These are phyloP conservation scores for Penicillium cinerascens DNA, from an alignment of 495 filamentous ascomycete species.

Conservation along the genomic window DNA sequence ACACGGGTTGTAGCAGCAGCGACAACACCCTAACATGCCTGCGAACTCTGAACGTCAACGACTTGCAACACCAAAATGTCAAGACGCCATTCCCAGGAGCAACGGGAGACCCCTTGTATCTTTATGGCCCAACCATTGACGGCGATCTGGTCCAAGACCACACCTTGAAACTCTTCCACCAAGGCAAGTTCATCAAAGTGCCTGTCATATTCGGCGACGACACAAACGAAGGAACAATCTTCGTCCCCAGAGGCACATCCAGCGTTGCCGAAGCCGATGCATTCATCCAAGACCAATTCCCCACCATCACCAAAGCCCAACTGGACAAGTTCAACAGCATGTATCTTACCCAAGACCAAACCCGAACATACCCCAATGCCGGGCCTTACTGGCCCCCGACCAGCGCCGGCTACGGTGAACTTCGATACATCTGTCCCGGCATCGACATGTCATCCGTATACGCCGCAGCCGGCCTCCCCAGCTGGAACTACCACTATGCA, in stretches of 20 bases:
- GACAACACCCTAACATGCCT: slow-evolving; percentile 56
- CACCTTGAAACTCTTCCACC: slow-evolving; percentile 55
- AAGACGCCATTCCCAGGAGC: slow-evolving; percentile 53
- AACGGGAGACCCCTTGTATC: slow-evolving; percentile 46
- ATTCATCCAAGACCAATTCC: slow-evolving; percentile 64
- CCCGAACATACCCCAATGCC: slow-evolving; percentile 37
- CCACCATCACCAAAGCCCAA: slow-evolving; percentile 50
- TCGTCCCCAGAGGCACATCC: slow-evolving; percentile 51
- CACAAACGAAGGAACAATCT: slow-evolving; percentile 67
- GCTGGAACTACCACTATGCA: slow-evolving; percentile 66
- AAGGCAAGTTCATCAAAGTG: slow-evolving; percentile 62
- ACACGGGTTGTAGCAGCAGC: slow-evolving; percentile 48
- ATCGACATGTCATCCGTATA: slow-evolving; percentile 52
- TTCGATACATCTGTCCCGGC: slow-evolving; percentile 70
- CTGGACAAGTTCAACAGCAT: slow-evolving; percentile 52
- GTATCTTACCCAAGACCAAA: slow-evolving; percentile 50
- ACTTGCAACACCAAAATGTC: slow-evolving; percentile 52
- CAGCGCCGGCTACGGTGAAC: slow-evolving; percentile 63
- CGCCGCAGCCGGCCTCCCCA: slow-evolving; percentile 31
- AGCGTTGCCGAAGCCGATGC: slow-evolving; percentile 42
- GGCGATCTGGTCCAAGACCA: slow-evolving; percentile 55
- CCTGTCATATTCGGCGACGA: slow-evolving; percentile 68
- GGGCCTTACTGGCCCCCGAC: slow-evolving; percentile 58
- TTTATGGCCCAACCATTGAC: slow-evolving; percentile 60
- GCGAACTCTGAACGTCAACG: slow-evolving; percentile 43